phyloP scores from a whole-genome alignment of 208 protist genomes.

The Strigomonas culicis region DNA sequence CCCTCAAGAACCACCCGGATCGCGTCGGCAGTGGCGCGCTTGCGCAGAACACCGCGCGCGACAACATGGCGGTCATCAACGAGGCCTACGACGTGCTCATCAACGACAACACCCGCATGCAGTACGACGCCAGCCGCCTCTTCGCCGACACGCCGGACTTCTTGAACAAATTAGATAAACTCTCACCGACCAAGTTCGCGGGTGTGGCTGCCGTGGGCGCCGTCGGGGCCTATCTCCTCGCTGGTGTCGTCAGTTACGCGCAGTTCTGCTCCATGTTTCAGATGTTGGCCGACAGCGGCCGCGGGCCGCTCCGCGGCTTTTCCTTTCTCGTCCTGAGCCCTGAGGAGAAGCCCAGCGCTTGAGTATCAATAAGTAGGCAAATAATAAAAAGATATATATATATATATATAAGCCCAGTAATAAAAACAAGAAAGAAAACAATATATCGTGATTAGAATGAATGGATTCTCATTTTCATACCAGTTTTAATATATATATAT shows the following conservation, averaged over 20 bases:
- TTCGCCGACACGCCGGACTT: constrained; percentile 22
- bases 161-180: constrained; percentile 33
- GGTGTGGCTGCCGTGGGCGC: constrained; percentile 17
- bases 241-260: constrained; percentile 23
- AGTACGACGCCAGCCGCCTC: constrained; percentile 52
- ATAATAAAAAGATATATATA: no score
- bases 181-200: constrained; percentile 24
- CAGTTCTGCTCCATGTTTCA: constrained; percentile 53
- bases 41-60: constrained; percentile 39
- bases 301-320: constrained; percentile 16
- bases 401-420: background rate
- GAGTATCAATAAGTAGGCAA: no score
- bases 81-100: constrained; percentile 77
- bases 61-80: constrained; percentile 77
- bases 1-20: constrained; percentile 71
- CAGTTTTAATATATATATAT: background rate
- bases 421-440: background rate
- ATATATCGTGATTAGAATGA: background rate
- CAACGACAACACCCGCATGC: constrained; percentile 38
- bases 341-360: background rate
- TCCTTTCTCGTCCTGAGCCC: constrained; percentile 4
- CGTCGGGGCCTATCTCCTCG: constrained; percentile 19
- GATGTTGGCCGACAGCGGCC: constrained; percentile 7
- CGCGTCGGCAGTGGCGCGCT: constrained; percentile 31
- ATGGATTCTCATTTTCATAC: background rate